These are phyloP conservation scores for Alloteropsis semialata DNA, from an alignment of 176 grass and related monocot genomes.

Conservation along the genomic window DNA sequence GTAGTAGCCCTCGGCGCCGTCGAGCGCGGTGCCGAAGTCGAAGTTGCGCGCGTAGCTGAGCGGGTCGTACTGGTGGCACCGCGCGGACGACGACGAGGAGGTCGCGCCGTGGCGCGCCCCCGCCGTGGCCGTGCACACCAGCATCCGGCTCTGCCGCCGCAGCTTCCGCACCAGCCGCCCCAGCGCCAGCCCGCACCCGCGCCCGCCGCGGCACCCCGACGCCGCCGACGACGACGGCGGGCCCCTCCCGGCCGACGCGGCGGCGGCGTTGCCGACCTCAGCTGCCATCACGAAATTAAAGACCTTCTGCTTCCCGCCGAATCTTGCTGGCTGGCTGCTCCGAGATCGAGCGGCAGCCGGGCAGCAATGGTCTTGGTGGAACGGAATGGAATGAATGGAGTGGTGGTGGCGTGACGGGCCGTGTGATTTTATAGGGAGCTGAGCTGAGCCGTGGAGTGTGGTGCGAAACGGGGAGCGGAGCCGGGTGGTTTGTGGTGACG, in stretches of 20 bases:
- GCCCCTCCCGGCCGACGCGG: not conserved
- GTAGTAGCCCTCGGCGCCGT: constrained; percentile 40
- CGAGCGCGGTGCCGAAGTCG: constrained; percentile 54
- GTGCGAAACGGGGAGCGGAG: not conserved
- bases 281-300: constrained; percentile 18
- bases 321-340: not conserved
- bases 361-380: too few relatives aligned
- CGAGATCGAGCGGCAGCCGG: too few relatives aligned
- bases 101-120: not conserved
- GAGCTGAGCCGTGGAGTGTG: not conserved
- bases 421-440: not conserved
- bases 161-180: constrained; percentile 66
- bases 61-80: constrained; percentile 75
- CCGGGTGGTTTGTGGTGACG: not conserved
- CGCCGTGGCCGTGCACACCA: constrained; percentile 33
- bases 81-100: constrained; percentile 11
- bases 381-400: not conserved
- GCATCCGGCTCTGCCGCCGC: constrained; percentile 58
- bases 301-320: not conserved
- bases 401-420: not conserved
- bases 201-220: not conserved
- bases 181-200: constrained; percentile 46
- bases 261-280: not conserved
- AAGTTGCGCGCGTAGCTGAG: constrained; percentile 93
- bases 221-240: not conserved